phyloP scores from a whole-genome alignment of 2,329 filamentous ascomycete species.

The Venturia carpophila region DNA sequence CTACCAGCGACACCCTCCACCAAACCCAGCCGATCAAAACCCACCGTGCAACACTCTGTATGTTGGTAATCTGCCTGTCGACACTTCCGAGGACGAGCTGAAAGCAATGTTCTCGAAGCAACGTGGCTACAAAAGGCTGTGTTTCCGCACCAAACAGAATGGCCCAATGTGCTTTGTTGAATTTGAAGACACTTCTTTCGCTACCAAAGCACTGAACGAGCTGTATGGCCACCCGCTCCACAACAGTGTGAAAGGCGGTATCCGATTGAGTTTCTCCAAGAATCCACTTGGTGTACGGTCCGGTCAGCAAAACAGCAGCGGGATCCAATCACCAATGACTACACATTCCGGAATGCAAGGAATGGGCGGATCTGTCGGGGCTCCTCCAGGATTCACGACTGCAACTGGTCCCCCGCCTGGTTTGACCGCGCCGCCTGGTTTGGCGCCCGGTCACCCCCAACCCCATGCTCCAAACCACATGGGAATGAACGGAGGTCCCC shows the following conservation, averaged over 20 bases:
- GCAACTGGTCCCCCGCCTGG: slow-evolving; percentile 76
- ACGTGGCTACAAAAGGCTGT: slow-evolving; percentile 89
- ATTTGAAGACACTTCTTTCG: slow-evolving; percentile 87
- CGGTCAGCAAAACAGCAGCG: slow-evolving; percentile 53
- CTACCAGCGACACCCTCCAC: slow-evolving; percentile 65
- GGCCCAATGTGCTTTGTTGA: slow-evolving; percentile 99
- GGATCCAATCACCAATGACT: slow-evolving; percentile 42
- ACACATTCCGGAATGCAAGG: slow-evolving; percentile 47
- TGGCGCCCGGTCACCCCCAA: slow-evolving; percentile 35
- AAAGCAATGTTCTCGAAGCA: slow-evolving; percentile 90
- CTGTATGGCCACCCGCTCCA: slow-evolving; percentile 80
- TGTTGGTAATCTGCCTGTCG: slow-evolving; percentile 89
- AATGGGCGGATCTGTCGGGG: slow-evolving; percentile 50
- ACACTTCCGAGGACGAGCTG: slow-evolving; percentile 90
- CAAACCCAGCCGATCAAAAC: slow-evolving; percentile 92
- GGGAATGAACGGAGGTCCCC: slow-evolving; percentile 12
- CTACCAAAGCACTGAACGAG: slow-evolving; percentile 83
- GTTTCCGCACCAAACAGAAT: slow-evolving; percentile 89
- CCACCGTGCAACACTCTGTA: slow-evolving; percentile 97
- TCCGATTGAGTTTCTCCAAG: slow-evolving; percentile 93
- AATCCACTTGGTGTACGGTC: slow-evolving; percentile 90
- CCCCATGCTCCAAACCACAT: background rate
- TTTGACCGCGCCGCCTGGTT: slow-evolving; percentile 64
- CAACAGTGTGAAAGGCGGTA: slow-evolving; percentile 90
- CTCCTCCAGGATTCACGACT: slow-evolving; percentile 52